Evolutionary conservation across 352 stramenopile genomes (phyloP).

Genomic region (Phytophthora vignae): DNA sequence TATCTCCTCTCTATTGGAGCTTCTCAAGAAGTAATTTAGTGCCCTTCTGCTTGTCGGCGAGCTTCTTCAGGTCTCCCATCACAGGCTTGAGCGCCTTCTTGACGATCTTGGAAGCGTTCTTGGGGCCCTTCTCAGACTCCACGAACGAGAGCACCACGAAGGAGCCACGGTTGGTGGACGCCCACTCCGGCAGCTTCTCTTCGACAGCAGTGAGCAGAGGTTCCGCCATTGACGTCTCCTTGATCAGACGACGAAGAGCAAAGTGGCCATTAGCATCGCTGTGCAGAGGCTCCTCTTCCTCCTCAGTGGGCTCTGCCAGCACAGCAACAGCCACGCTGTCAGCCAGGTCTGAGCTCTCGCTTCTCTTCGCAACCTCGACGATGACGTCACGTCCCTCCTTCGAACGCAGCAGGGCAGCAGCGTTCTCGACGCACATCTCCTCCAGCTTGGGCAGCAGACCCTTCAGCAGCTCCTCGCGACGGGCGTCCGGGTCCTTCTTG

Average conservation of each 20-base stretch:
- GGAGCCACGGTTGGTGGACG: slow-evolving; percentile 75
- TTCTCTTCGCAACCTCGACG: slow-evolving; percentile 82
- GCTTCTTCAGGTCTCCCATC: slow-evolving; percentile 67
- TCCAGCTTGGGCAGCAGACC: slow-evolving; percentile 84
- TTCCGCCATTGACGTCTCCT: slow-evolving; percentile 68
- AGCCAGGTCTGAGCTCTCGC: slow-evolving; percentile 55
- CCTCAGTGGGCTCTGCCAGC: slow-evolving; percentile 46
- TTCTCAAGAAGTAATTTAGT: slow-evolving; percentile 89
- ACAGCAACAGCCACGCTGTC: slow-evolving; percentile 56
- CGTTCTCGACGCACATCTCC: slow-evolving; percentile 74
- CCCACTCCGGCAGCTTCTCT: slow-evolving; percentile 61
- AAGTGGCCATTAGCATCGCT: slow-evolving; percentile 80
- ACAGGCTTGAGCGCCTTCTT: slow-evolving; percentile 69
- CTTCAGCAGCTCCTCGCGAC: slow-evolving; percentile 81
- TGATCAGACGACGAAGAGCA: slow-evolving; percentile 77
- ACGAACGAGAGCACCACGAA: slow-evolving; percentile 88
- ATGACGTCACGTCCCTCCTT: slow-evolving; percentile 86
- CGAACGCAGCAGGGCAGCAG: slow-evolving; percentile 71
- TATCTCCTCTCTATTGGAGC: slow-evolving; percentile 59
- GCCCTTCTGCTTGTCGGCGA: slow-evolving; percentile 66
- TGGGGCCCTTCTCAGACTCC: slow-evolving; percentile 63
- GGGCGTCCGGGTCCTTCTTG: slow-evolving; percentile 86
- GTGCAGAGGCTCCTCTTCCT: slow-evolving; percentile 68
- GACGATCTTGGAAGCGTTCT: slow-evolving; percentile 60
- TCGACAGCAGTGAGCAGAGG: slow-evolving; percentile 63